A percentile compares a stretch with the other conserved stretches of the same genome.
phyloP scores from a whole-genome alignment of 2,329 filamentous ascomycete genomes.

The Fusarium coicis region DNA sequence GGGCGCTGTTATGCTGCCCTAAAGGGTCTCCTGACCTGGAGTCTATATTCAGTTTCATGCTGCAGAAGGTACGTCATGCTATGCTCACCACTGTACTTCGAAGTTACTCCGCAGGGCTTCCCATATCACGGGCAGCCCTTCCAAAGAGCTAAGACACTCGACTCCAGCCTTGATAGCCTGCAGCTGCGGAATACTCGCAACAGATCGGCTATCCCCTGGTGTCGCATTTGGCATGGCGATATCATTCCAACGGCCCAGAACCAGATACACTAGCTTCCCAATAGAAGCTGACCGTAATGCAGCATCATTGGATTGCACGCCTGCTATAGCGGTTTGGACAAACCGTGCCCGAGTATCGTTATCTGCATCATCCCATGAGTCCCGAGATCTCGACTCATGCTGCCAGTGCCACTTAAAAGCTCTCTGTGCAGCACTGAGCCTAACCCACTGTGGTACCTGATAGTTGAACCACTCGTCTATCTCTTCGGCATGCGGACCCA shows the following conservation, averaged over 20 bases:
- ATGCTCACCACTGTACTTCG: conserved; percentile 63
- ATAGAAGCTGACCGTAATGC: conserved; percentile 63
- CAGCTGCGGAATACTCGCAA: conserved; percentile 67
- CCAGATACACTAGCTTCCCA: conserved; percentile 68
- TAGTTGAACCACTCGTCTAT: conserved; percentile 98
- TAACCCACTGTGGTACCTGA: conserved; percentile 83
- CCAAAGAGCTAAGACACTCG: conserved; percentile 60
- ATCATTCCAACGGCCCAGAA: conserved; percentile 76
- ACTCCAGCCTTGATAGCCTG: conserved; percentile 68
- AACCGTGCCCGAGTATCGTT: conserved; percentile 67
- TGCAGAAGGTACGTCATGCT: not conserved
- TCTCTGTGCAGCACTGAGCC: conserved; percentile 78
- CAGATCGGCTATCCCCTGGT: conserved; percentile 57
- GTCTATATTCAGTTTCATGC: conserved; percentile 43
- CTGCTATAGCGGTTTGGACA: conserved; percentile 62
- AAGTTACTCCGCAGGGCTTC: conserved; percentile 60
- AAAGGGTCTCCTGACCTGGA: conserved; percentile 58
- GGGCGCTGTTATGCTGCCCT: conserved; percentile 54
- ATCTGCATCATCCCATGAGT: conserved; percentile 74
- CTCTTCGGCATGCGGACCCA: conserved; percentile 82
- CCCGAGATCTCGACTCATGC: conserved; percentile 53
- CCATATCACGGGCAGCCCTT: conserved; percentile 64
- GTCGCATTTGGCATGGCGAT: conserved; percentile 65
- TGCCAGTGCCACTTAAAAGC: conserved; percentile 83
- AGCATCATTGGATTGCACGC: conserved; percentile 57